These are phyloP conservation scores for Annona cherimola DNA, from an alignment of 164 flowering plant genomes.

Conservation along the genomic window DNA sequence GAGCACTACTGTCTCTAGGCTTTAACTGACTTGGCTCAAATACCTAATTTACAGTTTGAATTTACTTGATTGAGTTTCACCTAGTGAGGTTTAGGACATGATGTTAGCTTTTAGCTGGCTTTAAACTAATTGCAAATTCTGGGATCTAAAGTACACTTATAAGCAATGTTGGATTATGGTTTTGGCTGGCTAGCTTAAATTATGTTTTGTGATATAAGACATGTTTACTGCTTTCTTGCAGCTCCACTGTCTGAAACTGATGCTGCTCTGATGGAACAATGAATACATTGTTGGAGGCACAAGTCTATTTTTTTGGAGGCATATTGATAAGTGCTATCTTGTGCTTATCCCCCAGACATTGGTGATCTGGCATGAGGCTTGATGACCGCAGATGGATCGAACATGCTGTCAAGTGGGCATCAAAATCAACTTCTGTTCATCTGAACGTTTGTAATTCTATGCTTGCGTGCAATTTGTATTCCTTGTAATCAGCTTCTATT, in stretches of 20 bases:
- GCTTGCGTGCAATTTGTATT: neutral
- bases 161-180: no score
- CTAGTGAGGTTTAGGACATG: no score
- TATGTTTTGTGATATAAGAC: neutral
- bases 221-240: conserved; percentile 27
- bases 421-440: neutral
- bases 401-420: conserved; percentile 3
- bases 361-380: neutral
- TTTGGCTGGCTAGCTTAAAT: no score
- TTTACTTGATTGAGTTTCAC: no score
- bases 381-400: neutral
- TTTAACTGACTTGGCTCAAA: no score
- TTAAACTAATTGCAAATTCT: no score
- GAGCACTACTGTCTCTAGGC: no score
- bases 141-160: no score
- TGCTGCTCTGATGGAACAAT: conserved; percentile 73
- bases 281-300: conserved; percentile 9
- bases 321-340: neutral
- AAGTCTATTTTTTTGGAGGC: neutral
- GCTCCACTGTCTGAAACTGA: conserved; percentile 84
- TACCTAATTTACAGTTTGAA: no score
- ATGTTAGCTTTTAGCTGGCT: no score
- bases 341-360: neutral
- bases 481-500: conserved; percentile 6
- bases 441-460: neutral